Evolutionary conservation across 371 early-diverging fungal species (phyloP), one percentile per base, ranked within the genome.

Genomic region (Mucor plumbeus): DNA sequence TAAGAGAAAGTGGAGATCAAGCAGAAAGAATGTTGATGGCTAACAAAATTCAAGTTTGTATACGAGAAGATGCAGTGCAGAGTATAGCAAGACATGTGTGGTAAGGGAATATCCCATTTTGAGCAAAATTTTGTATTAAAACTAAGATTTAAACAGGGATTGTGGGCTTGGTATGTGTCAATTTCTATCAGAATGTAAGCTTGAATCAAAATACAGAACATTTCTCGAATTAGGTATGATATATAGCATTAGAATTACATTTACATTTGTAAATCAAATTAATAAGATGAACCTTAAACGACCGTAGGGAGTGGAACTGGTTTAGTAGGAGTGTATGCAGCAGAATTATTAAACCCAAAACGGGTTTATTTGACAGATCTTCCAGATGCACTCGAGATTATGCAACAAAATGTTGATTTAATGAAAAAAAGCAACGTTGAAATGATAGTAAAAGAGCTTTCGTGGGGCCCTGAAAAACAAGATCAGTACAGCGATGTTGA

Each of bases 61-160:
- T 84, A 14, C 53, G 73, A 19, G 84, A 84, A 68, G 78, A 79
- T 67, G 71, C 74, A 11, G 67, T 67, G 14, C 70, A 79, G 35
- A 81, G 78, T 11, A 81, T 84, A 34, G 84, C 78, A 8, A 44
- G 79, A 35, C 84, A 84, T 69, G 68, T 84, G 41, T 84, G 84
- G 77, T 82, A 69, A 19, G 61, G 26, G 53, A 13, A 13, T 31
- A 26, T 7, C 17, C 0, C 10, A 17, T 7, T n/a, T 47, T 8
- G 9, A 3, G 26, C 8, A 59, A 40, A 53, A 26, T 15, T 13
- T 0, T 7, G 17, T 14, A 59, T 35, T 34, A 7, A 31, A 21
- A 11, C 31, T 4, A 11, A 38, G 38, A 10, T 31, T 3, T 15
- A 36, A 17, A 13, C 64, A 83, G 83, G 81, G 84, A 83, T 60